Percentiles rank a stretch among this genome's conserved stretches.
phyloP scores from a whole-genome alignment of 495 filamentous ascomycete genomes.

The Hapsidospora chrysogenum region DNA sequence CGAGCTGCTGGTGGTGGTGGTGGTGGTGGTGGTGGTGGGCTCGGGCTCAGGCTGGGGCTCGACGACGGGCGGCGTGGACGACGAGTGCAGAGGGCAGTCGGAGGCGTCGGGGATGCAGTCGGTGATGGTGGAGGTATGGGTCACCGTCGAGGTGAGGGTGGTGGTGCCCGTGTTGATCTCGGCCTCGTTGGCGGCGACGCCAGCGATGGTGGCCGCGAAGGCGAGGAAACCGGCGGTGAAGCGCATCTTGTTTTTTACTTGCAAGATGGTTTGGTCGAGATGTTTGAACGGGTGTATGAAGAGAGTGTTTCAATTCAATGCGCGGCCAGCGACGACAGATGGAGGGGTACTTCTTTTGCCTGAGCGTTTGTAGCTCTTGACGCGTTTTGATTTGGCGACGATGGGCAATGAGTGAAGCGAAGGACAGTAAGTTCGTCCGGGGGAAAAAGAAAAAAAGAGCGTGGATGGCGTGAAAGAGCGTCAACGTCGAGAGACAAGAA shows the following conservation, averaged over 20 bases:
- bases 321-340: no score
- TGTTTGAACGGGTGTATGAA: background rate
- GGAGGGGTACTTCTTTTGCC: no score
- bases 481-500: no score
- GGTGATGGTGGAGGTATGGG: conserved; percentile 29
- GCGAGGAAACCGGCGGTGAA: conserved; percentile 16
- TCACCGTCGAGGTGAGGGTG: conserved; percentile 26
- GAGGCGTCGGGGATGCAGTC: conserved; percentile 27
- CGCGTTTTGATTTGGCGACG: no score
- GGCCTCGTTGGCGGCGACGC: conserved; percentile 12
- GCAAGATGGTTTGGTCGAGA: conserved; percentile 1
- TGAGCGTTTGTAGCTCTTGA: no score
- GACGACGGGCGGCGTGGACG: background rate
- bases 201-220: conserved; percentile 11
- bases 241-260: conserved; percentile 17
- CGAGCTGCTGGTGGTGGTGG: background rate
- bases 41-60: background rate
- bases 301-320: no score
- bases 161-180: conserved; percentile 17
- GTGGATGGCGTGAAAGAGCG: no score
- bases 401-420: no score
- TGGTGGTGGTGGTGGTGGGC: background rate
- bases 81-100: conserved; percentile 16
- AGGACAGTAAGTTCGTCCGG: no score
- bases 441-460: no score